Base-by-base conservation (phyloP, 306 rosid species). In the Carpinus viminea region DNA sequence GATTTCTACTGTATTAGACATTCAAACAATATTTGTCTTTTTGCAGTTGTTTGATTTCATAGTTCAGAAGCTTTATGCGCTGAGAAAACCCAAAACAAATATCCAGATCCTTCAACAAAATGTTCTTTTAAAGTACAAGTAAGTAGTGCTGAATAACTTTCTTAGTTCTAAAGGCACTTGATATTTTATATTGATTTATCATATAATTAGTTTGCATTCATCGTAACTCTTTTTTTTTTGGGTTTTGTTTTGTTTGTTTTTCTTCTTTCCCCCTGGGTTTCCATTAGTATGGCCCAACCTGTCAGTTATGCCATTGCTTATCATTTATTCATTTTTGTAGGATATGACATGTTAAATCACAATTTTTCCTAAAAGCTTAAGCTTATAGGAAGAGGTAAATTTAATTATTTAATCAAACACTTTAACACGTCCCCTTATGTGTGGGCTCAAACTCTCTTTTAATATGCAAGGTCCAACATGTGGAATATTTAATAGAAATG, bases 91-190 rank as follows among this genome's bases (percentile, higher is more conserved):
- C 53, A 95, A 95, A 89, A 95, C 98, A 71, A 95, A 95, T 84
- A 90, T 95, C 82, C 98, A 95, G 87, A 95, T 95, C 71, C 98
- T 95, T 90, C 98, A 95, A 78, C 98, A 95, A 78, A 95, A 83
- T 86, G 93, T 95, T 85, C 96, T 92, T 70, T 90, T 95, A 79
- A 95, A 95, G 85, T 95, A 95, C 93, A 95, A 90, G 98, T 94
- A 88, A 88, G 95, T 88, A 61, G 76, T 80, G 55, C 53, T 73
- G 18, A 56, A 70, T 76, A 12, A 16, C 24, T 83, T 60, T 43
- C 15, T 53, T 56, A 8, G 48, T 45, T n/a, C 51, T 41, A 2
- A 31, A 28, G 12, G 24, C 52, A 62, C 47, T 55, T 46, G n/a
- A 28, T 16, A 66, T 66, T 36, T 38, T 18, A 4, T 36, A 66